Evolutionary conservation across 1,284 basidiomycete species (phyloP).

Genomic region (Rhodotorula sp.): DNA sequence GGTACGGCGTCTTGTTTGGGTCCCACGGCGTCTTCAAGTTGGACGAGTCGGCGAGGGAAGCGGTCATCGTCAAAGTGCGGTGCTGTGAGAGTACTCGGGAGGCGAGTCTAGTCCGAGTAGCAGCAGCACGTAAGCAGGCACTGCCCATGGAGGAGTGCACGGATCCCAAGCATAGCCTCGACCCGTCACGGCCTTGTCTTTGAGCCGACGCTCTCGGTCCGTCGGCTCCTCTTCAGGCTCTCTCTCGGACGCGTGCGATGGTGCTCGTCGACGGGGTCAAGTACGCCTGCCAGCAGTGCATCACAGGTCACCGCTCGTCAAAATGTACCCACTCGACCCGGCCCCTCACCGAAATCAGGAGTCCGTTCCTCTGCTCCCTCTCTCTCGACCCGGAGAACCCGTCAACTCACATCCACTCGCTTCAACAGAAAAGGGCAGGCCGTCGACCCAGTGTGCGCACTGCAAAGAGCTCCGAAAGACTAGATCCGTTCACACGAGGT

Average conservation of each 20-base stretch:
- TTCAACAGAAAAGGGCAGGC: slow-evolving; percentile 35
- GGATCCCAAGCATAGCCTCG: no score
- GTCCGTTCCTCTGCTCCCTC: slow-evolving; percentile 13
- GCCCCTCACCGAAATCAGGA: slow-evolving; percentile 37
- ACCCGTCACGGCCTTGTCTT: no score
- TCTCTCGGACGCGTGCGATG: not conserved
- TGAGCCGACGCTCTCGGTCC: no score
- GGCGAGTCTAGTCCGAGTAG: not conserved
- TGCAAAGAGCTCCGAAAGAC: slow-evolving; percentile 37
- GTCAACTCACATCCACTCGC: not conserved
- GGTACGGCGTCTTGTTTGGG: slow-evolving; percentile 55
- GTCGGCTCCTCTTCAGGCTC: not conserved
- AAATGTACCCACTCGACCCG: slow-evolving; percentile 39
- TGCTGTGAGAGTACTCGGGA: not conserved
- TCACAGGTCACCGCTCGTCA: slow-evolving; percentile 37
- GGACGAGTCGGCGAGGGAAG: not conserved
- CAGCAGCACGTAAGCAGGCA: not conserved
- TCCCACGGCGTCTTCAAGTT: slow-evolving; percentile 23
- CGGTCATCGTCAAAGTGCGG: not conserved
- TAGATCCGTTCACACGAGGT: slow-evolving; percentile 30
- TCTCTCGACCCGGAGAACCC: no score
- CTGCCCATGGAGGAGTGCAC: not conserved
- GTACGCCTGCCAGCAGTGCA: slow-evolving; percentile 40
- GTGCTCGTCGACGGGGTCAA: slow-evolving; percentile 27
- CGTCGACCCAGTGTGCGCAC: slow-evolving; percentile 37